Evolutionary conservation across 805 yeast genomes (phyloP).

Genomic region (Cyberlindnera mrakii): DNA sequence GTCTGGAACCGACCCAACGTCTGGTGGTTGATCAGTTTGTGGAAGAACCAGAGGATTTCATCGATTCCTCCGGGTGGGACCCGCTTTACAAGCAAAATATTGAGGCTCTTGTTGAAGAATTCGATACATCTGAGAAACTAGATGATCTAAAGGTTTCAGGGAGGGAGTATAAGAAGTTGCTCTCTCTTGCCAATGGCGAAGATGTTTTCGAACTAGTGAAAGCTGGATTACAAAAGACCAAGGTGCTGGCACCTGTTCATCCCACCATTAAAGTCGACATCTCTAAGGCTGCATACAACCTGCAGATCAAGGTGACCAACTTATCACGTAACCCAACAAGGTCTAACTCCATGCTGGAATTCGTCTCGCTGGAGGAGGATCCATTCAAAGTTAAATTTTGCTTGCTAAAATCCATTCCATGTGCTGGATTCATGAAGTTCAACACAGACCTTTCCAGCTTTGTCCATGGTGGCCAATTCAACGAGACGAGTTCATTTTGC

Average conservation of each 20-base stretch:
- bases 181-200: not conserved
- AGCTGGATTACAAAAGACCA: not conserved
- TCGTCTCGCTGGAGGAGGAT: not conserved
- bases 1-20: too few species aligned
- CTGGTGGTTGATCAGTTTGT: too few species aligned
- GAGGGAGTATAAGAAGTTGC: not conserved
- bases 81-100: not conserved
- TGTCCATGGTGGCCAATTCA: not conserved
- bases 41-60: not conserved
- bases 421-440: not conserved
- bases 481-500: not conserved
- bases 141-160: not conserved
- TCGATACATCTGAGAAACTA: constrained; percentile 8
- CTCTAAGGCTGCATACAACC: not conserved
- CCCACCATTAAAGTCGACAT: not conserved
- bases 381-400: not conserved
- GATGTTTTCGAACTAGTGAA: not conserved
- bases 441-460: not conserved
- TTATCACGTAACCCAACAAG: not conserved
- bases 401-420: not conserved
- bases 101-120: not conserved
- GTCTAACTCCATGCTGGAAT: not conserved
- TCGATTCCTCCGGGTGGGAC: not conserved
- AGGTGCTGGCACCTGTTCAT: not conserved
- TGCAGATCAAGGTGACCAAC: not conserved